Evolutionary conservation across 345 rosid genomes (phyloP), one percentile per base, ranked within the genome.

Genomic region (Citrus trifoliata): DNA sequence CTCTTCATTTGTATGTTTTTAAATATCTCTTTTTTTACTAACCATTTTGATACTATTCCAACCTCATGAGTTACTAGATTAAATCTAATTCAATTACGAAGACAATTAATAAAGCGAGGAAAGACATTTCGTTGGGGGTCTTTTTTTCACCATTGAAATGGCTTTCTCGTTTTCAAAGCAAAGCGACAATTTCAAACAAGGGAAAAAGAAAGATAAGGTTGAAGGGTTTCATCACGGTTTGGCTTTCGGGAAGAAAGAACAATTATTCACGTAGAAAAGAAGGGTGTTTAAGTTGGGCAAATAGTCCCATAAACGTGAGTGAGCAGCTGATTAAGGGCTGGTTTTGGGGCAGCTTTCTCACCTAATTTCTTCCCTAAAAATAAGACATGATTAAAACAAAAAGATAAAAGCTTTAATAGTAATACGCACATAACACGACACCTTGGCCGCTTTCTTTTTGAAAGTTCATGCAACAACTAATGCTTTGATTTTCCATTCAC

Each of bases 191-290:
- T 19, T 51, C 27, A 33, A 48, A 33, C 68, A 70, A 32, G 18
- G 35, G 13, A 40, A 46, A 69, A 3, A 5, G 12, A 42, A 24
- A 38, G 71, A 56, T 58, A 73, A 75, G 71, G 61, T n/a, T 25
- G 73, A 79, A 71, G 80, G 67, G 77, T 46, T 69, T 82, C 76
- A 72, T 77, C 80, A 82, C 28, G 60, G 78, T 85, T 82, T 83
- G 82, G 87, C 88, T 91, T 87, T 88, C 86, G 70, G 88, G 90
- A 80, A 83, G 73, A 78, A 78, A 83, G 48, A 56, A 24, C 79
- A 82, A 81, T 73, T 71, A 81, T 81, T 83, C 82, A 83, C 88
- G 88, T 81, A 58, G n/a, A 74, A 86, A 82, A 86, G 80, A 81
- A 88, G 84, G 79, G 81, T 64, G 82, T 51, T 77, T 71, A 82